Conservation (phyloP, 2,329 filamentous ascomycete species). For the Graphilbum ipis-grandicollis region DNA sequence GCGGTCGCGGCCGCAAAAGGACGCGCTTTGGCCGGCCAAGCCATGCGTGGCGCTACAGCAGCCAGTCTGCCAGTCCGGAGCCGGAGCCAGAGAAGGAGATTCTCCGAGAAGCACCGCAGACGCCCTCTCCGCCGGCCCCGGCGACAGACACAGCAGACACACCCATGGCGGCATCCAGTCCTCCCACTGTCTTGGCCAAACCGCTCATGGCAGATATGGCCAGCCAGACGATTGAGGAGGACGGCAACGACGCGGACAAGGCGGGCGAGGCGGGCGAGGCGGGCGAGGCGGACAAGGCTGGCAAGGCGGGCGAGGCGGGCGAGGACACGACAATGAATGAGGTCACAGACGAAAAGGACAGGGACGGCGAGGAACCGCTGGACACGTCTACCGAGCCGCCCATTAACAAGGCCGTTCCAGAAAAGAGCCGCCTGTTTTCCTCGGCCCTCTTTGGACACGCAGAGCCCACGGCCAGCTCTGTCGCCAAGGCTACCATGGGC, state of each 20-base stretch:
- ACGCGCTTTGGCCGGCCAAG: conserved; percentile 51
- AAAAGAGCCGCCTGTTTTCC: background rate
- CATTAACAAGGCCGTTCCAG: no score
- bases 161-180: no score
- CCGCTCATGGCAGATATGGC: conserved; percentile 14
- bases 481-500: no score
- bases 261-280: background rate
- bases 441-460: conserved; percentile 1
- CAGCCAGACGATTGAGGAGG: conserved; percentile 15
- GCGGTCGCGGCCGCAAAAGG: conserved; percentile 48
- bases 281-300: no score
- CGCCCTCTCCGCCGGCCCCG: no score
- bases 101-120: conserved; percentile 2
- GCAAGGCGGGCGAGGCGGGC: no score
- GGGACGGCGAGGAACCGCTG: background rate
- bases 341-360: no score
- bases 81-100: no score
- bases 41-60: conserved; percentile 57
- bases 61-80: conserved; percentile 54
- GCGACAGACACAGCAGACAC: no score
- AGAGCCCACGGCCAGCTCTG: no score
- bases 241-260: background rate
- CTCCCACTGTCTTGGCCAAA: conserved; percentile 4
- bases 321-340: background rate
- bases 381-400: background rate